A percentile compares a stretch with the other conserved stretches of the same genome.
Evolutionary conservation across 1,284 basidiomycete species (phyloP).

Genomic region (Boletus sp.): DNA sequence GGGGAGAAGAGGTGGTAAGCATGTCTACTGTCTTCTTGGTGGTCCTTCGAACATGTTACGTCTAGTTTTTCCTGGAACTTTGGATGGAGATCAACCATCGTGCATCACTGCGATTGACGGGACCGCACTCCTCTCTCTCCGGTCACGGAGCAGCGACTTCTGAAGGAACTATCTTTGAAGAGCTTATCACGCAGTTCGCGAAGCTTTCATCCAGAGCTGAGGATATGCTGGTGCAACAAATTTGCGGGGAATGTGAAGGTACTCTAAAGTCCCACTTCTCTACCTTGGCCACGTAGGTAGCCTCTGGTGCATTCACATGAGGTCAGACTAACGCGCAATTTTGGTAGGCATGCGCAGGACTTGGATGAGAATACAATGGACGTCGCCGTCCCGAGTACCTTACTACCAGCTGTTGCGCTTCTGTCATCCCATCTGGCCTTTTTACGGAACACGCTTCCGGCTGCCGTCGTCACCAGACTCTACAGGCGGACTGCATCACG

Average conservation of each 20-base stretch:
- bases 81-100: conserved; percentile 72
- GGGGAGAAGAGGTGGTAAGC: conserved; percentile 84
- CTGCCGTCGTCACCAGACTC: conserved; percentile 48
- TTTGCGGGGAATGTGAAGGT: conserved; percentile 74
- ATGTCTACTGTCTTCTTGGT: background rate
- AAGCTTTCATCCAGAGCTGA: conserved; percentile 69
- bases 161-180: conserved; percentile 72
- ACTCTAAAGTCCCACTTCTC: conserved; percentile 69
- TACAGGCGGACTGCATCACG: conserved; percentile 69
- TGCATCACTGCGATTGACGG: conserved; percentile 45
- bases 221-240: conserved; percentile 78
- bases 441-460: conserved; percentile 58
- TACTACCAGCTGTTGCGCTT: conserved; percentile 68
- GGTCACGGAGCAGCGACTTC: conserved; percentile 27
- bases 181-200: conserved; percentile 61
- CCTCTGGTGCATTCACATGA: background rate
- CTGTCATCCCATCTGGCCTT: conserved; percentile 70
- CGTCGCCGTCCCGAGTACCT: conserved; percentile 56
- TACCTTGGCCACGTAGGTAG: conserved; percentile 38
- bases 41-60: background rate
- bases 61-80: conserved; percentile 84
- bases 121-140: conserved; percentile 49
- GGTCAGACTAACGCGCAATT: conserved; percentile 3
- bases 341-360: conserved; percentile 21
- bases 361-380: conserved; percentile 36